phyloP scores from a whole-genome alignment of 257 asterid genomes.

The Solanum neorickii region DNA sequence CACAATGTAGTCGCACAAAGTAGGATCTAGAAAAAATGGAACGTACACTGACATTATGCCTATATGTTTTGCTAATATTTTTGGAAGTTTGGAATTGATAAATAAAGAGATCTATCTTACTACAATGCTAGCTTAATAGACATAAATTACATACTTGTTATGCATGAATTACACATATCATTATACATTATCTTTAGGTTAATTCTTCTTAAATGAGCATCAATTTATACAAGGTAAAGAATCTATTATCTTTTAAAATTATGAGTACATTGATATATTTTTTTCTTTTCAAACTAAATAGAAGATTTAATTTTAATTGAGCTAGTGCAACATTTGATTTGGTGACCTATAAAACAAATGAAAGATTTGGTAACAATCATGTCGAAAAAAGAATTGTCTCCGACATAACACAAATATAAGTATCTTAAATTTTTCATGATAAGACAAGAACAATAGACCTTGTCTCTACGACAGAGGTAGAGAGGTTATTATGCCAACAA shows the following conservation, averaged over 20 bases:
- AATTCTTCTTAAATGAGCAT: too few relatives aligned
- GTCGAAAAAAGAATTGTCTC: too few relatives aligned
- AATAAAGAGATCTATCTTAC: not conserved
- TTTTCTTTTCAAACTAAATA: not conserved
- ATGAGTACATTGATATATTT: not conserved
- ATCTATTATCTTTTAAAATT: not conserved
- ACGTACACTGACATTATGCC: too few relatives aligned
- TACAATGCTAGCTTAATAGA: not conserved
- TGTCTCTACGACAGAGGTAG: too few relatives aligned
- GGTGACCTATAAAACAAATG: not conserved
- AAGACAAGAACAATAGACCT: too few relatives aligned
- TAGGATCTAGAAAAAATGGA: too few relatives aligned
- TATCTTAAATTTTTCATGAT: too few relatives aligned
- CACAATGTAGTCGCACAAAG: too few relatives aligned
- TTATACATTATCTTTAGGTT: not conserved
- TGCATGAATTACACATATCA: not conserved
- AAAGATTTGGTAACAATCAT: not conserved
- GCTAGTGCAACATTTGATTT: not conserved
- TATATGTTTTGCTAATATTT: too few relatives aligned
- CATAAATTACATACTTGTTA: not conserved
- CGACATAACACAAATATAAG: too few relatives aligned
- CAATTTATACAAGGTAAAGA: not conserved
- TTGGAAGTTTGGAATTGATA: too few relatives aligned
- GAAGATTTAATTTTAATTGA: not conserved
- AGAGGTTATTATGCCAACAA: too few relatives aligned